Conservation (phyloP, 768 basidiomycete species). For the Tulasnella sp. region DNA sequence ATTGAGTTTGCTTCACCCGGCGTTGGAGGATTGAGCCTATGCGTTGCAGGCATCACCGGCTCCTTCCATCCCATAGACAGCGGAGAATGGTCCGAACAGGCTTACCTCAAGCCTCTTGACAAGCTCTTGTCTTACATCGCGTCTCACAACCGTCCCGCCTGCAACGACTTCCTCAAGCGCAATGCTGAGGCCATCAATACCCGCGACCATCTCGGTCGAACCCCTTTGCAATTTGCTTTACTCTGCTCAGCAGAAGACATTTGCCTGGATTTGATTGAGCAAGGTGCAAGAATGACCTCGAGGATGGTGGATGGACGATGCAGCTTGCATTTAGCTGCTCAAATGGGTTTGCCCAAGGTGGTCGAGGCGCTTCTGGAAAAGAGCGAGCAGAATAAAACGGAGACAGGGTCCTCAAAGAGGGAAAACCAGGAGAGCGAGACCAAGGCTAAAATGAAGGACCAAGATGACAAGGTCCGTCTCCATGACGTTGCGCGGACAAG, state of each 20-base stretch:
- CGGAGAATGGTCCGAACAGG: slow-evolving; percentile 40
- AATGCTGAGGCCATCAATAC: too few species aligned
- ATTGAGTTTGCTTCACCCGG: too few species aligned
- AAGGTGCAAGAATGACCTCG: slow-evolving; percentile 49
- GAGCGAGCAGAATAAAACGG: slow-evolving; percentile 47
- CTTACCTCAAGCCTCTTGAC: too few species aligned
- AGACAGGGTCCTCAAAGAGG: slow-evolving; percentile 39
- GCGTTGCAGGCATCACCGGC: slow-evolving; percentile 65
- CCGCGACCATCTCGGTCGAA: too few species aligned
- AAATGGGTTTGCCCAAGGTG: slow-evolving; percentile 43
- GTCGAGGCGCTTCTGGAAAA: slow-evolving; percentile 57
- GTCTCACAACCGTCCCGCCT: too few species aligned
- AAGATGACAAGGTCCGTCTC: too few species aligned
- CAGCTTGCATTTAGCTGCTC: slow-evolving; percentile 35
- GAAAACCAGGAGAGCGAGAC: slow-evolving; percentile 29
- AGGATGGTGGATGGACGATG: too few species aligned
- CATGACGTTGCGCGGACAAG: background rate
- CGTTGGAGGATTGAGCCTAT: slow-evolving; percentile 41
- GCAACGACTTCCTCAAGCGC: too few species aligned
- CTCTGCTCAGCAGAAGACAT: slow-evolving; percentile 52
- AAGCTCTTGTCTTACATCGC: too few species aligned
- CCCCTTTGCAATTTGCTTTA: slow-evolving; percentile 55
- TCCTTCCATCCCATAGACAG: slow-evolving; percentile 70
- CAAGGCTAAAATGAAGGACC: too few species aligned
- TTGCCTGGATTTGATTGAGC: slow-evolving; percentile 57